These are phyloP conservation scores for Cladosporium sp. DNA, from an alignment of 2,329 filamentous ascomycete genomes.

Conservation along the genomic window DNA sequence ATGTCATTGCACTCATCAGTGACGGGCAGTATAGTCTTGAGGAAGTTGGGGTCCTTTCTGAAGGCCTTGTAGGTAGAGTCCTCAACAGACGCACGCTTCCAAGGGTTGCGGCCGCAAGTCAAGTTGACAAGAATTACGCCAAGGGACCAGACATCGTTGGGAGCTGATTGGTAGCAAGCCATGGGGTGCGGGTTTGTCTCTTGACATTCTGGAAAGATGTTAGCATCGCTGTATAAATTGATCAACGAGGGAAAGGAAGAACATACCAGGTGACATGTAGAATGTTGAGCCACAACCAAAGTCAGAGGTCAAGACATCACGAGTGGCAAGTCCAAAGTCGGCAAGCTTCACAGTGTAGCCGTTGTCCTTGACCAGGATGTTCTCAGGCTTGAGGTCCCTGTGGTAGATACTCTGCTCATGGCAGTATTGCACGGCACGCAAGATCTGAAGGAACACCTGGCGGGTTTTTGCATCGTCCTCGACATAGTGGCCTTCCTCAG, in stretches of 20 bases:
- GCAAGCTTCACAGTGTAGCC: constrained; percentile 92
- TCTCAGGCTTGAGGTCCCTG: constrained; percentile 96
- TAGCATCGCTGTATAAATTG: constrained; percentile 26
- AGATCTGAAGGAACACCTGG: constrained; percentile 86
- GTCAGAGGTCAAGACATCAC: constrained; percentile 79
- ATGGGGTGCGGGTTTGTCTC: constrained; percentile 68
- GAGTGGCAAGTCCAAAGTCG: constrained; percentile 94
- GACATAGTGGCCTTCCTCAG: constrained; percentile 88
- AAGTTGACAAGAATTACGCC: constrained; percentile 97
- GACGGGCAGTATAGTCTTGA: constrained; percentile 89
- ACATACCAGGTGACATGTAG: constrained; percentile 96
- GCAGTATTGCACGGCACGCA: constrained; percentile 96
- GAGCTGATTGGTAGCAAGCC: constrained; percentile 82
- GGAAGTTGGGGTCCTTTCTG: constrained; percentile 78
- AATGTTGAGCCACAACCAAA: constrained; percentile 98
- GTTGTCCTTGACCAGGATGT: constrained; percentile 86
- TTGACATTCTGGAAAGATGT: constrained; percentile 72
- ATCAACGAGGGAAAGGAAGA: background rate
- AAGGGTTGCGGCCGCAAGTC: constrained; percentile 96
- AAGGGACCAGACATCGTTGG: constrained; percentile 98
- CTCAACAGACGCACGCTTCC: constrained; percentile 92
- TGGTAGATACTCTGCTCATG: constrained; percentile 94
- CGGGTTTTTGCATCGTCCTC: constrained; percentile 87
- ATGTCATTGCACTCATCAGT: constrained; percentile 88
- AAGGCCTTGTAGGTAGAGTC: constrained; percentile 95